Evolutionary conservation across 1,284 basidiomycete genomes (phyloP).

Genomic region (Heliocybe sulcata): DNA sequence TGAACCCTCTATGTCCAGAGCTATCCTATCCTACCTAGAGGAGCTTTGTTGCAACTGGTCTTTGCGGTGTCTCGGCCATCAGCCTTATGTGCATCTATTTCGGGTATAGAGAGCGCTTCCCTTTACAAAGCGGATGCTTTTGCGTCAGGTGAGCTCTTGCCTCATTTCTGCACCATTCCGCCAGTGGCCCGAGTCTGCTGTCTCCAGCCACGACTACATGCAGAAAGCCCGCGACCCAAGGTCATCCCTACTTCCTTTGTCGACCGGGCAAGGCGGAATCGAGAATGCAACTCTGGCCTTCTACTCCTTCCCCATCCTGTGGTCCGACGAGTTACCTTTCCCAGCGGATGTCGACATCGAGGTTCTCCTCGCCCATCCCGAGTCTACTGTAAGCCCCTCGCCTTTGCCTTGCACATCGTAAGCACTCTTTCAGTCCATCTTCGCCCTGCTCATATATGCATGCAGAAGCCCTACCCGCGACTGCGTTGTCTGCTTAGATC

Average conservation of each 20-base stretch:
- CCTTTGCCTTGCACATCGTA: background rate
- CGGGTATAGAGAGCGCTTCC: background rate
- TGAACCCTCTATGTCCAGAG: background rate
- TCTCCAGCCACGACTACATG: no score
- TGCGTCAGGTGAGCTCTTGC: background rate
- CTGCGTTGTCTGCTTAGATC: slow-evolving; percentile 15
- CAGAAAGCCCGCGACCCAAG: no score
- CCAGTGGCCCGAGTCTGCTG: no score
- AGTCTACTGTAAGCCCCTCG: no score
- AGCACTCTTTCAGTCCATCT: background rate
- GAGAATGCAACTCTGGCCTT: no score
- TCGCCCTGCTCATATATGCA: background rate
- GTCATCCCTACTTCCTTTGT: no score
- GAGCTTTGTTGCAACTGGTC: background rate
- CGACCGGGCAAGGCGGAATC: no score
- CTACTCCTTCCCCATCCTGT: no score
- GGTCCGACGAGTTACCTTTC: no score
- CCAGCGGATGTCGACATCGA: no score
- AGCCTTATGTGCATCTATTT: background rate
- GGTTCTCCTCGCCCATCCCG: no score
- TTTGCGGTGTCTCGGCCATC: background rate
- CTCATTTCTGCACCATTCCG: background rate
- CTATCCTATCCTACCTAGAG: background rate
- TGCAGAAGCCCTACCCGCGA: slow-evolving; percentile 13
- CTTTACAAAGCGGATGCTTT: background rate